phyloP scores from a whole-genome alignment of 176 grass and related monocot species.

The Panicum miliaceum region DNA sequence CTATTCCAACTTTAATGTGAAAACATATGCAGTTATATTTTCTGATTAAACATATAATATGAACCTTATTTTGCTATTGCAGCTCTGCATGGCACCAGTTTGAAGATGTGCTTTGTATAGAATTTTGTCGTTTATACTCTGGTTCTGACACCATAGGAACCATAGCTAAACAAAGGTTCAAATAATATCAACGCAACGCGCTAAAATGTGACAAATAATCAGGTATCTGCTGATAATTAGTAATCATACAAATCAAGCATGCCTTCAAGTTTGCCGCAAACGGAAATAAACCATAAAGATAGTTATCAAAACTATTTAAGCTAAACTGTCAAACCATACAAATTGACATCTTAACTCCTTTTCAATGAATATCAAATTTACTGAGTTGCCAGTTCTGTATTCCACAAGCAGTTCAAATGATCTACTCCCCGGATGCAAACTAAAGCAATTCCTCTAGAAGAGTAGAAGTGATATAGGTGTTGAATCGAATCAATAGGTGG shows the following conservation, averaged over 20 bases:
- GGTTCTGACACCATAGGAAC: background rate
- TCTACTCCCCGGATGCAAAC: background rate
- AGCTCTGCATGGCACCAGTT: background rate
- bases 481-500: background rate
- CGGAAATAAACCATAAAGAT: background rate
- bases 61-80: conserved; percentile 23
- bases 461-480: background rate
- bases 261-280: background rate
- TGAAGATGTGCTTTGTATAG: background rate
- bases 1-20: background rate
- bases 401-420: background rate
- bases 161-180: conserved; percentile 22
- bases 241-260: conserved; percentile 7
- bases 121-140: background rate
- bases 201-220: background rate
- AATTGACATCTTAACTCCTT: conserved; percentile 16
- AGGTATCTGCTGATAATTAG: conserved; percentile 4
- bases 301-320: background rate
- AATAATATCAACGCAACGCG: background rate
- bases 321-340: background rate
- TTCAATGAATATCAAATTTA: background rate
- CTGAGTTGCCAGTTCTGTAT: background rate
- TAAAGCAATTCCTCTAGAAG: background rate
- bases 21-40: background rate
- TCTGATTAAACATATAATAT: background rate